phyloP scores from a whole-genome alignment of 192 early-diverging fungal species.

The Glomus cerebriforme region DNA sequence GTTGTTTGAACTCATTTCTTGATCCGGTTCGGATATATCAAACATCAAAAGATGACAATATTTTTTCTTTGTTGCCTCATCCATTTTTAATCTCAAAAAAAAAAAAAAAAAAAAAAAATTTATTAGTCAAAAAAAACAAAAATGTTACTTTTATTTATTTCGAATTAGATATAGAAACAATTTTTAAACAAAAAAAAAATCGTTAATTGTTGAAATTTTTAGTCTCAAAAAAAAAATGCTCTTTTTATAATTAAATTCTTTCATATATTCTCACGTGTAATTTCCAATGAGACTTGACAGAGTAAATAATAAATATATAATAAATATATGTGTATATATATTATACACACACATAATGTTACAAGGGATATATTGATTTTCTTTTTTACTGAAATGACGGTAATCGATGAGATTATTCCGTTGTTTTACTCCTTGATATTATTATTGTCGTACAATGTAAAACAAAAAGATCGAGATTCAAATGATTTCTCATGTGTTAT shows the following conservation, averaged over 20 bases:
- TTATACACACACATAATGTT: no score
- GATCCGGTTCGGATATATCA: not conserved
- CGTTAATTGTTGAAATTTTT: not conserved
- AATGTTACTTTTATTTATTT: not conserved
- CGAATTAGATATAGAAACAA: not conserved
- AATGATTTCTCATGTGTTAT: no score
- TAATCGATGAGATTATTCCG: no score
- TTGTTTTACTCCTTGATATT: no score
- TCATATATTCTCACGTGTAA: not conserved
- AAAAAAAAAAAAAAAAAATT: not conserved
- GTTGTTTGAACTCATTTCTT: not conserved
- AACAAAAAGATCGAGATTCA: no score
- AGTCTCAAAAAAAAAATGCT: not conserved
- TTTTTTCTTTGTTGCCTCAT: conserved; percentile 18
- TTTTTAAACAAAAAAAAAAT: not conserved
- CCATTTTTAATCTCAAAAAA: conserved; percentile 1
- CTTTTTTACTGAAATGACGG: no score
- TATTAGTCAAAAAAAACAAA: no score
- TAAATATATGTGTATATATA: no score
- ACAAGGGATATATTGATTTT: no score
- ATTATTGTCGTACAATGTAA: no score
- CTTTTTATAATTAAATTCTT: not conserved
- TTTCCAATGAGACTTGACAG: no score
- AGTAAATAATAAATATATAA: no score
- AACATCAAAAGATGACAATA: conserved; percentile 28